phyloP scores from a whole-genome alignment of 2,329 filamentous ascomycete genomes.

The Dactylellina haptotyla region DNA sequence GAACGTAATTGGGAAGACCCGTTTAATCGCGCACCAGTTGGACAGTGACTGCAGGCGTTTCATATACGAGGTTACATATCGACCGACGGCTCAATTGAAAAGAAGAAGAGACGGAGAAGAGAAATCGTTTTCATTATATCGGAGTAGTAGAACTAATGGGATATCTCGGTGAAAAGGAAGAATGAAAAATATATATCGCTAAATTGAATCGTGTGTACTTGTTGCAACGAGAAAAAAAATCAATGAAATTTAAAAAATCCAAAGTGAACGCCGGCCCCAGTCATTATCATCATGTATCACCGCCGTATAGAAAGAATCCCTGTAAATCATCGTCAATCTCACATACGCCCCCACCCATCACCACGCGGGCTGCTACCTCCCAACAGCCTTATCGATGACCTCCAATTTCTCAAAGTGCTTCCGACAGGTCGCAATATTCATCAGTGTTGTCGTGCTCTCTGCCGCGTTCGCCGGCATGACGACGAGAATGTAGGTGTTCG shows the following conservation, averaged over 20 bases:
- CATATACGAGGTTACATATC: slow-evolving; percentile 56
- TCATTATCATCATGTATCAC: slow-evolving; percentile 19
- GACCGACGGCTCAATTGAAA: neutral
- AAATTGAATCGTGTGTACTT: slow-evolving; percentile 28
- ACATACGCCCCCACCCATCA: neutral
- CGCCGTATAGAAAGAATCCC: no score
- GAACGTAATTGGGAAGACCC: slow-evolving; percentile 53
- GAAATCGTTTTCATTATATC: no score
- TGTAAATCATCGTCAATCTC: neutral
- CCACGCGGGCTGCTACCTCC: slow-evolving; percentile 10
- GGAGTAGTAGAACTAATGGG: no score
- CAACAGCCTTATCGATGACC: slow-evolving; percentile 55
- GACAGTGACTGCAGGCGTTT: slow-evolving; percentile 56
- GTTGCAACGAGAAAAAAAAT: slow-evolving; percentile 20
- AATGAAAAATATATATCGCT: slow-evolving; percentile 50
- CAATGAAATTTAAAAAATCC: no score
- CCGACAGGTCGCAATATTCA: slow-evolving; percentile 62
- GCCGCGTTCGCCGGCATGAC: slow-evolving; percentile 82
- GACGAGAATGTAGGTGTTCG: slow-evolving; percentile 95
- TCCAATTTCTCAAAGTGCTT: slow-evolving; percentile 59
- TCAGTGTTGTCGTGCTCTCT: slow-evolving; percentile 58
- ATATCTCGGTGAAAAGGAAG: neutral
- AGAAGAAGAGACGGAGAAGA: no score
- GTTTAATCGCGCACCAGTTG: slow-evolving; percentile 57
- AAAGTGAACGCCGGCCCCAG: slow-evolving; percentile 28